phyloP scores from a whole-genome alignment of 2,329 filamentous ascomycete genomes.

The Phyllosticta citribraziliensis region DNA sequence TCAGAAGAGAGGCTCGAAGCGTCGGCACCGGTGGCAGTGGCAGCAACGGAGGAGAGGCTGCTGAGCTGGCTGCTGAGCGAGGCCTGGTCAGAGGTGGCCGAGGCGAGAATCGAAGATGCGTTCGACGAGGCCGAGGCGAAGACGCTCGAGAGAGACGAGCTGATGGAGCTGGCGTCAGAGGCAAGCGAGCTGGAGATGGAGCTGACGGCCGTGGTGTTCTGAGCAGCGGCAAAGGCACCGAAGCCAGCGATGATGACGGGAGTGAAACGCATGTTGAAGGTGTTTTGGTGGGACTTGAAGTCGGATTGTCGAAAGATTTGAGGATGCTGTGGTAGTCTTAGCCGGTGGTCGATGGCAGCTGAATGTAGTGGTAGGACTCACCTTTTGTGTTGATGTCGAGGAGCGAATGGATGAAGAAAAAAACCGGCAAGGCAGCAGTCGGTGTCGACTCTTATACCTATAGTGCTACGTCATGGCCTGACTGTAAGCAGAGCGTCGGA shows the following conservation, averaged over 20 bases:
- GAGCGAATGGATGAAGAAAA: not conserved
- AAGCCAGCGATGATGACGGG: slow-evolving; percentile 4
- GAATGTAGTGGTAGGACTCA: not conserved
- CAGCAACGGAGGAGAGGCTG: slow-evolving; percentile 2
- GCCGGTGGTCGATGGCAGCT: not conserved
- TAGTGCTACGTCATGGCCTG: not conserved
- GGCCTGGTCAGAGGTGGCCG: not conserved
- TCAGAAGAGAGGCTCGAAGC: not conserved
- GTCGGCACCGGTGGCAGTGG: slow-evolving; percentile 7
- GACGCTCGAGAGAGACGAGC: not conserved
- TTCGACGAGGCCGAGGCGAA: not conserved
- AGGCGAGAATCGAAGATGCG: not conserved
- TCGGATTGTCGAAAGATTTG: not conserved
- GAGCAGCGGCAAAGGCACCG: slow-evolving; percentile 3
- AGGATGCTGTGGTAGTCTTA: not conserved
- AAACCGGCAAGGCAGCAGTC: not conserved
- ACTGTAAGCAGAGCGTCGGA: not conserved
- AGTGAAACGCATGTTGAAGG: slow-evolving; percentile 9
- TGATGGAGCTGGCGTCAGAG: slow-evolving; percentile 1
- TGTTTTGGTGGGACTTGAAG: not conserved
- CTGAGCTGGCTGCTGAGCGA: not conserved
- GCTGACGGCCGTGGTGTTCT: not conserved
- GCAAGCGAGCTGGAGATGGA: slow-evolving; percentile 3
- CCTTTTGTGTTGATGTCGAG: not conserved
- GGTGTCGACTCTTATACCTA: not conserved